Conservation (phyloP, 164 flowering plant species). For the Liriodendron chinense region DNA sequence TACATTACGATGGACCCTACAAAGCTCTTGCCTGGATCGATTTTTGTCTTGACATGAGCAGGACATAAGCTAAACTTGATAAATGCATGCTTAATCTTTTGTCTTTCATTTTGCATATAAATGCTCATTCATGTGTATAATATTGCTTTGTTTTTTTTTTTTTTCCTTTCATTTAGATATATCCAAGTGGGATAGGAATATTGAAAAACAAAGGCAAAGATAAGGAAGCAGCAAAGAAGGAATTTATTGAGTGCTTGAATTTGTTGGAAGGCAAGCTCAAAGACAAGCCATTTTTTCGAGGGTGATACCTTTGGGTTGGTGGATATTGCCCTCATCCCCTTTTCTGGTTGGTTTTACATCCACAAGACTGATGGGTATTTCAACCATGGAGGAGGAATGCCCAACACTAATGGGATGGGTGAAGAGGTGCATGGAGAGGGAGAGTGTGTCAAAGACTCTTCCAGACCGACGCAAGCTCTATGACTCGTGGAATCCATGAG, state of each 20-base stretch:
- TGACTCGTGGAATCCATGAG: background rate
- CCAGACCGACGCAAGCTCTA: conserved; percentile 6
- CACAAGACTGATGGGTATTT: conserved; percentile 2
- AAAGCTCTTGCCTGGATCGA: too few species aligned
- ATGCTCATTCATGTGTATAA: too few species aligned
- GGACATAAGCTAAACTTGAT: too few species aligned
- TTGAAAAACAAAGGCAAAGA: conserved; percentile 12
- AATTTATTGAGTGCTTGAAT: conserved; percentile 9
- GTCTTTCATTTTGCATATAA: background rate
- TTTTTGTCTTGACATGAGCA: too few species aligned
- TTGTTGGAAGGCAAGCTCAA: conserved; percentile 12
- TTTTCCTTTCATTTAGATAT: background rate
- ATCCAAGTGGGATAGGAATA: background rate
- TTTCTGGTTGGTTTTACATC: background rate
- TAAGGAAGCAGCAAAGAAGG: conserved; percentile 12
- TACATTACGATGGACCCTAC: too few species aligned
- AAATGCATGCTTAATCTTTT: background rate
- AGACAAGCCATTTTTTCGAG: conserved; percentile 17
- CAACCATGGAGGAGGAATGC: conserved; percentile 11
- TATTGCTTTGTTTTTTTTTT: too few species aligned
- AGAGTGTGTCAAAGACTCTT: conserved; percentile 13
- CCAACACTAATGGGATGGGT: conserved; percentile 10
- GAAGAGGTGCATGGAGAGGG: conserved; percentile 16
- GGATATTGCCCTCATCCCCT: conserved; percentile 3
- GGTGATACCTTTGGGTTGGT: conserved; percentile 11